Percentiles rank a stretch among this genome's conserved stretches.
phyloP scores from a whole-genome alignment of 2,329 filamentous ascomycete species.

The Microascus cirrosus region DNA sequence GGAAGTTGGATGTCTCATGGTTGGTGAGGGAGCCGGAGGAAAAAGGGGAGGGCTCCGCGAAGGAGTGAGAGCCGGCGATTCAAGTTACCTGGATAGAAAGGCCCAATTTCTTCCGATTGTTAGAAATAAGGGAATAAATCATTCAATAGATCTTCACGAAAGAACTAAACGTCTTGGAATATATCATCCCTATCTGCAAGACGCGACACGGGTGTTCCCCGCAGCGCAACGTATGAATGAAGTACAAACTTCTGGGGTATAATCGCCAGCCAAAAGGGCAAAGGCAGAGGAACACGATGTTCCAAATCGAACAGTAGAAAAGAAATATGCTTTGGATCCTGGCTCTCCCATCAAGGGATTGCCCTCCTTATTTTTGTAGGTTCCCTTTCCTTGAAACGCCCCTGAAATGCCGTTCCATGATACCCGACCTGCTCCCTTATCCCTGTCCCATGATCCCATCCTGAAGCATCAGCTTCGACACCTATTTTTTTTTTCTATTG shows the following conservation, averaged over 20 bases:
- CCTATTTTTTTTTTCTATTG: not conserved
- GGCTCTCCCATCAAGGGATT: not conserved
- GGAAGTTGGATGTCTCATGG: slow-evolving; percentile 25
- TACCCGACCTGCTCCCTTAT: not conserved
- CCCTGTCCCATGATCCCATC: not conserved
- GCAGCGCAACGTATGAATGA: not conserved
- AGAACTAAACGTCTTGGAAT: not conserved
- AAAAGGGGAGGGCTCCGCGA: slow-evolving; percentile 2
- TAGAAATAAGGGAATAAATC: not conserved
- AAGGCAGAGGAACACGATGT: not conserved
- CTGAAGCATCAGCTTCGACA: not conserved
- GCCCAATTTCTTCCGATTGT: not conserved
- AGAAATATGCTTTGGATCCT: not conserved
- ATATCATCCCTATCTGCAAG: not conserved
- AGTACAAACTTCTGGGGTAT: not conserved
- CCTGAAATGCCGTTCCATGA: not conserved
- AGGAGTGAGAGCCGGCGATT: not conserved
- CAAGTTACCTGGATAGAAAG: no score
- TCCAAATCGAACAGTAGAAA: not conserved
- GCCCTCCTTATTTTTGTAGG: not conserved
- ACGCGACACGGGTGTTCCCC: not conserved
- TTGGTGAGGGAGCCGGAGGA: slow-evolving; percentile 18
- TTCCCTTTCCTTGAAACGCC: not conserved
- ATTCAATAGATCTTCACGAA: not conserved
- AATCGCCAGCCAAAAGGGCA: not conserved